Base-by-base conservation (phyloP, 2,329 filamentous ascomycete genomes). In the Triangularia setosa region DNA sequence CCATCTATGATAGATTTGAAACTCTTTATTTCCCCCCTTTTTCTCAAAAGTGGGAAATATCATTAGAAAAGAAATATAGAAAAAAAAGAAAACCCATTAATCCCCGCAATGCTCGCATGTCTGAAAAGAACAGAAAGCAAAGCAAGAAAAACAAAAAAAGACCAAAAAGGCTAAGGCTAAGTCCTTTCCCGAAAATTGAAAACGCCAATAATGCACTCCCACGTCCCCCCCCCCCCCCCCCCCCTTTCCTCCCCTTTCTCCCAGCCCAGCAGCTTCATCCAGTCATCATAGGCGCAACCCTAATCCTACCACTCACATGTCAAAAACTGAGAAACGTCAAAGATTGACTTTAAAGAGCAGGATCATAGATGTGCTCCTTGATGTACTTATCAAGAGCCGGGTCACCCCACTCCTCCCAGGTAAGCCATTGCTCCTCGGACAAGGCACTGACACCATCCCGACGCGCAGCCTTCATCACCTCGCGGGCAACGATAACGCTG, bases 391-490 rank as follows among this genome's bases (percentile, higher is more conserved):
- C 84, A 70, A 89, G 77, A 61, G 84, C 83, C 40, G 87, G 84
- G 71, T 89, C 86, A 60, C 86, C 86, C 86, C 86, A 88, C 76
- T 89, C 87, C 77, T 89, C 86, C 85, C 89, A 92, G 75, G 89
- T 86, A 65, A 87, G 78, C 83, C 91, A 90, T 74, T 90, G 83
- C 68, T 84, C 83, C 68, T 93, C 90, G 60, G 83, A 81, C 62
- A 93, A 79, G 66, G 79, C 79, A 73, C 89, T 89, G 59, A 97
- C 90, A 66, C 90, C 90, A 71, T 92, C 92, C 68, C 89, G 83
- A 72, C 96, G 90, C 5, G 94, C 93, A 23, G 92, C 89, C 76
- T 95, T 93, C 84, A 98, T 97, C 70, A 97, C 93, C 78, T 94
- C 92, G 58, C 92, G 88, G 30, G 93, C 92, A 28, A 98, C 93